Evolutionary conservation across 495 filamentous ascomycete genomes (phyloP), one percentile per base, ranked within the genome.

Genomic region (Podospora appendiculata): DNA sequence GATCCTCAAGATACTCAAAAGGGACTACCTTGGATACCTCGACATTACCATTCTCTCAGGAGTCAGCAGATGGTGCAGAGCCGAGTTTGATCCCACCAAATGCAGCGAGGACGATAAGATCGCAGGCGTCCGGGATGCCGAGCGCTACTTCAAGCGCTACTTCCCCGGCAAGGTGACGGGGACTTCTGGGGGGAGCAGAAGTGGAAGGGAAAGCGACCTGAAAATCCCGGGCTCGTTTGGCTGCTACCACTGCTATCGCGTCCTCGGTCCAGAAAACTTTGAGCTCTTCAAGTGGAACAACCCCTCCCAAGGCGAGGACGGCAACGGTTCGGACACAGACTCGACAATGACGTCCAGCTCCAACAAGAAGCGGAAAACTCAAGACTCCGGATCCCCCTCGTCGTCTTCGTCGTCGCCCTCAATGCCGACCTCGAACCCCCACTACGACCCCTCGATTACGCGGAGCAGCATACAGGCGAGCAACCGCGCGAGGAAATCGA

Each of bases 171-270:
- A 50, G 17, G 3, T 16, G 12, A n/a, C 4, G 41, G 14, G 18
- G 10, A 5, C 19, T 7, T 41, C 47, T 19, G 9, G 19, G n/a
- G 6, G 17, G 19, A 32, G 45, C n/a, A 19, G 38, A 17, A 14
- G 35, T 17, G 41, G 48, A 13, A 44, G 43, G 17, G 44, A 54
- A 41, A 32, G 35, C 6, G 43, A 55, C 5, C n/a, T 18, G 14
- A 44, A 43, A 43, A 17, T 43, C 14, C 47, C 53, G 7, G 58
- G 44, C 8, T 57, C 43, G n/a, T 58, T 63, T 13, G 61, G 40
- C 3, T 67, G 64, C 41, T 67, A 65, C n/a, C 58, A 63, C 49
- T 67, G 64, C 47, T 64, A 52, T 34, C 44, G 19, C 9, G 44
- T 65, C 32, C 55, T 53, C 25, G 32, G 19, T 1, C 57, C 53